Evolutionary conservation across 2,329 filamentous ascomycete species (phyloP).

Genomic region (Apiospora hydei): DNA sequence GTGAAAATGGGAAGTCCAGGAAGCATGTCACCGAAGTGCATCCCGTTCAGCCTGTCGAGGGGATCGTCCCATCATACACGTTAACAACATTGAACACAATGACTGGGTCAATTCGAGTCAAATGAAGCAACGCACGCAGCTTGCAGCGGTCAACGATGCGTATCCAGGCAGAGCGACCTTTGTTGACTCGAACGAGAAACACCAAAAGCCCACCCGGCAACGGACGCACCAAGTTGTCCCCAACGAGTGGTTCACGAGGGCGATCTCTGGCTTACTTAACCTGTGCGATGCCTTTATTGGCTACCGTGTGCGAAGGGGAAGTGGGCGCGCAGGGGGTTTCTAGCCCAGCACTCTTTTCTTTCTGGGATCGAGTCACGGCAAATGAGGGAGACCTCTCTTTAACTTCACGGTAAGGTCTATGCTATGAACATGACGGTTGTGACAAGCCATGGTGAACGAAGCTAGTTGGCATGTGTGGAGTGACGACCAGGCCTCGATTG

Average conservation of each 20-base stretch:
- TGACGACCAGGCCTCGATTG: slow-evolving; percentile 64
- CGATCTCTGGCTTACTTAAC: not conserved
- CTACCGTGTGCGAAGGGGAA: not conserved
- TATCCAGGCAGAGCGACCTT: not conserved
- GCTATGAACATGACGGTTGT: slow-evolving; percentile 64
- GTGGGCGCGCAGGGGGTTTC: not conserved
- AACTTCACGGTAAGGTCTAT: slow-evolving; percentile 38
- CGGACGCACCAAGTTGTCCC: not conserved
- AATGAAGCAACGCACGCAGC: not conserved
- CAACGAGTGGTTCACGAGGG: not conserved
- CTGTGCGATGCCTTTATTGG: not conserved
- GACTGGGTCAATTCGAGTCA: not conserved
- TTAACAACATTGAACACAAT: not conserved
- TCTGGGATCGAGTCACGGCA: slow-evolving; percentile 83
- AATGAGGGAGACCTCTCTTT: slow-evolving; percentile 79
- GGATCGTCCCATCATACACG: not conserved
- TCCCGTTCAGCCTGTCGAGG: not conserved
- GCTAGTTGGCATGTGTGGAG: slow-evolving; percentile 45
- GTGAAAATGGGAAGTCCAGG: not conserved
- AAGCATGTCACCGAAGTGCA: not conserved
- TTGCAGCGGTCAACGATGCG: not conserved
- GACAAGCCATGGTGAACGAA: slow-evolving; percentile 84
- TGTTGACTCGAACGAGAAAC: not conserved
- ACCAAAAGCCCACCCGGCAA: too few relatives aligned
- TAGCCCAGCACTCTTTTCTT: slow-evolving; percentile 69